Evolutionary conservation across 129 eudicot genomes (phyloP).

Genomic region (Gnaphalium uliginosum): DNA sequence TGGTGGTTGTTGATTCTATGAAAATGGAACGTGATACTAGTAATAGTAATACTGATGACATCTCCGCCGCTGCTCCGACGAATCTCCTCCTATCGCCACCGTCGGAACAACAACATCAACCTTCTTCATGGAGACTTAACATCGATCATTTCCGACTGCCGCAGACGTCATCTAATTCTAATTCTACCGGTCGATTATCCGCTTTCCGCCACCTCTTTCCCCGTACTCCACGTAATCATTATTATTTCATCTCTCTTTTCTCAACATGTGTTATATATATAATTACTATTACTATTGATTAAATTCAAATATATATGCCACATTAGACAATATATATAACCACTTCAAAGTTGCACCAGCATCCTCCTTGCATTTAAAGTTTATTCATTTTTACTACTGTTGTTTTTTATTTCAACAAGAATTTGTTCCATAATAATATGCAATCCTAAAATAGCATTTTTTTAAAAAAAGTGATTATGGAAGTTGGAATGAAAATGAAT

Average conservation of each 20-base stretch:
- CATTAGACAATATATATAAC: neutral
- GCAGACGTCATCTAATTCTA: constrained; percentile 1
- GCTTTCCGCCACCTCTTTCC: constrained; percentile 17
- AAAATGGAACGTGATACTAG: constrained; percentile 27
- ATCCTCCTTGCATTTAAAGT: neutral
- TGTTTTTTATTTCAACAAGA: no score
- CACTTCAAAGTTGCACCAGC: no score
- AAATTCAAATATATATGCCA: neutral
- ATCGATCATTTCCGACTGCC: constrained; percentile 41
- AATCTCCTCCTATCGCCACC: constrained; percentile 30
- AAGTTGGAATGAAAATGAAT: no score
- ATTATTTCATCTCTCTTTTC: no score
- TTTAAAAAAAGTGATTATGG: no score
- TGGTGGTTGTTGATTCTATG: neutral
- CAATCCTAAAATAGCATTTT: no score
- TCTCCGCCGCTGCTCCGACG: neutral
- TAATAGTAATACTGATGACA: neutral
- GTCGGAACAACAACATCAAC: neutral
- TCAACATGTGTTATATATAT: no score
- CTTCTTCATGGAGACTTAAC: constrained; percentile 41
- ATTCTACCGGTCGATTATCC: constrained; percentile 5
- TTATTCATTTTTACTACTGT: no score
- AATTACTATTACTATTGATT: no score
- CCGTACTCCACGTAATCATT: constrained; percentile 25
- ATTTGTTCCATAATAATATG: no score